These are phyloP conservation scores for Wallacemonas rigidus DNA, from an alignment of 208 protist genomes.

Conservation along the genomic window DNA sequence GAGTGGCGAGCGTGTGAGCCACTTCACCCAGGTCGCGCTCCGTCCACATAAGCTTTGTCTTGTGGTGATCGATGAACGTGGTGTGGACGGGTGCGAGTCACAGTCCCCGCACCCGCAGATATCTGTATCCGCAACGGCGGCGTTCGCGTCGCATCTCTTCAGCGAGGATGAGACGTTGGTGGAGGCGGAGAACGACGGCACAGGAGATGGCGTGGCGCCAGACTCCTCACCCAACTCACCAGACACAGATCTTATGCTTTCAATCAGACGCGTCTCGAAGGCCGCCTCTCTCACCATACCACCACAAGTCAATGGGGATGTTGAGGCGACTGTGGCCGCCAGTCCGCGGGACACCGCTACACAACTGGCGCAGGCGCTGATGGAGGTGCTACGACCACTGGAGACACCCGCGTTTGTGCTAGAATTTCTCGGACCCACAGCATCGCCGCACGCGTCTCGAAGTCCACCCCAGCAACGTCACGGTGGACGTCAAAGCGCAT, in stretches of 20 bases:
- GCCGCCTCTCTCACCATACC: too few species aligned
- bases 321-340: too few species aligned
- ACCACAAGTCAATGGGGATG: too few species aligned
- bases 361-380: not conserved
- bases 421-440: not conserved
- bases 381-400: not conserved
- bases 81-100: not conserved
- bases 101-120: not conserved
- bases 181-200: too few species aligned
- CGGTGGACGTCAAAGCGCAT: not conserved
- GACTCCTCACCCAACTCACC: too few species aligned
- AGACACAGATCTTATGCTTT: too few species aligned
- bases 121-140: not conserved
- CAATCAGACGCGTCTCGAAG: too few species aligned
- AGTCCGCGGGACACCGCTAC: not conserved
- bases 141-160: not conserved
- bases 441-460: not conserved
- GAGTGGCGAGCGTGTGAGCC: not conserved
- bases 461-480: not conserved
- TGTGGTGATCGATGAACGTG: constrained; percentile 21
- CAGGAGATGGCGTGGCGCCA: too few species aligned
- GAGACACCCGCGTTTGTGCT: not conserved
- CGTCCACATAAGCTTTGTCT: constrained; percentile 18
- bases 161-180: too few species aligned
- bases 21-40: not conserved